A percentile compares a stretch with the other conserved stretches of the same genome.
These are phyloP conservation scores for Alternaria incomplexa DNA, from an alignment of 2,329 filamentous ascomycete species.

Conservation along the genomic window DNA sequence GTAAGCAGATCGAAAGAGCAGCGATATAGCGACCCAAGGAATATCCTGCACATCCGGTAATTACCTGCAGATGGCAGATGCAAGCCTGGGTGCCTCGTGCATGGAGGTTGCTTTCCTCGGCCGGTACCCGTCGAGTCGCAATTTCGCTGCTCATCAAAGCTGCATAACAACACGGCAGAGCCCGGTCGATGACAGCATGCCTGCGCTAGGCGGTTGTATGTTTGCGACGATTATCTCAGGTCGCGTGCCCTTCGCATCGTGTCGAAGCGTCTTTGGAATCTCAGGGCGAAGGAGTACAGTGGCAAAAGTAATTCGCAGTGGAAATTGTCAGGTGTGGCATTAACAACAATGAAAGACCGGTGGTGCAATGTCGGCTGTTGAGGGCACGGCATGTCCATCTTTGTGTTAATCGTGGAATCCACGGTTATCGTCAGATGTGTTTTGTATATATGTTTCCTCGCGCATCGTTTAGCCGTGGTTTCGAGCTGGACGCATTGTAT, in stretches of 20 bases:
- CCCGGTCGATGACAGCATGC: conserved; percentile 3
- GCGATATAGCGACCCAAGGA: not conserved
- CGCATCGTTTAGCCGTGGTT: not conserved
- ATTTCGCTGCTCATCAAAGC: conserved; percentile 30
- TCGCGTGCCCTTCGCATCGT: conserved; percentile 2
- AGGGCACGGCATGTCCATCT: not conserved
- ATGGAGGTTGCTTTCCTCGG: conserved; percentile 19
- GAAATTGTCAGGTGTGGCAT: not conserved
- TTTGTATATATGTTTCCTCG: fast-evolving
- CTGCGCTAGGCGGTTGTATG: not conserved
- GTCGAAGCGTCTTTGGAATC: no score
- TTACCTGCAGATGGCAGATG: conserved; percentile 26
- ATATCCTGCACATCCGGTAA: conserved; percentile 14
- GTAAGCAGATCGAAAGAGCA: not conserved
- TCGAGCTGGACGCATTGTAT: not conserved
- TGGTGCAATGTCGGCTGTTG: not conserved
- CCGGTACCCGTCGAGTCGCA: conserved; percentile 27
- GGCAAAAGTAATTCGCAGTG: not conserved
- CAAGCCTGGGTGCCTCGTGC: conserved; percentile 11
- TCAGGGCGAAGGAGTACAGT: not conserved
- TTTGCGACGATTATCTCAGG: not conserved
- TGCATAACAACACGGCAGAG: conserved; percentile 17
- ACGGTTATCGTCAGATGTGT: not conserved
- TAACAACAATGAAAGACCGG: not conserved
- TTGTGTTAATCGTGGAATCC: not conserved